These are phyloP conservation scores for Potentilla sterilis DNA, from an alignment of 306 rosid genomes.

Conservation along the genomic window DNA sequence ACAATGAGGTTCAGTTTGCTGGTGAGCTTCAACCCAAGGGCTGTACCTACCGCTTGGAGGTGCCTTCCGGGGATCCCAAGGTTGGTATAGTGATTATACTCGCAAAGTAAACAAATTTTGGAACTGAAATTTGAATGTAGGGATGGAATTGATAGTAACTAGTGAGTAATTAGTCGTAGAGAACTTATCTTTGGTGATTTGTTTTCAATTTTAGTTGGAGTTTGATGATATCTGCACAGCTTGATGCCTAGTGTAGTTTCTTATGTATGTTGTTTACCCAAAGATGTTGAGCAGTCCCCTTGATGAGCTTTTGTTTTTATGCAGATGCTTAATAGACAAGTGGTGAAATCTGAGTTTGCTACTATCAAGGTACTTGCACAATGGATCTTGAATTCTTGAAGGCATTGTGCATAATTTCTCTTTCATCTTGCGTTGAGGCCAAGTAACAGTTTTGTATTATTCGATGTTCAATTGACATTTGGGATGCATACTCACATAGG, in stretches of 20 bases:
- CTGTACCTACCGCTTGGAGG: slow-evolving; percentile 61
- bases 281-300: neutral
- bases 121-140: neutral
- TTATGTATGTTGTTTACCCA: neutral
- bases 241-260: neutral
- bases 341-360: slow-evolving; percentile 92
- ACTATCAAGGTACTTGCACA: slow-evolving; percentile 66
- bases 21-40: slow-evolving; percentile 93
- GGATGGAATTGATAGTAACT: too few relatives aligned
- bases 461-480: neutral
- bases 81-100: slow-evolving; percentile 30
- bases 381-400: neutral
- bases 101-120: neutral
- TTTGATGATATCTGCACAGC: neutral
- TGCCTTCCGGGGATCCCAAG: slow-evolving; percentile 63
- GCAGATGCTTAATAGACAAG: slow-evolving; percentile 91
- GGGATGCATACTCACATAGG: too few relatives aligned
- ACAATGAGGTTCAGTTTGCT: slow-evolving; percentile 96
- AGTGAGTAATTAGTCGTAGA: neutral
- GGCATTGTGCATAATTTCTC: neutral
- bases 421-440: neutral
- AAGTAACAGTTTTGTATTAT: neutral
- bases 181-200: neutral
- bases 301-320: slow-evolving; percentile 28
- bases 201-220: neutral